Evolutionary conservation across 2,329 filamentous ascomycete species (phyloP).

Genomic region (Pezicula carpinea): DNA sequence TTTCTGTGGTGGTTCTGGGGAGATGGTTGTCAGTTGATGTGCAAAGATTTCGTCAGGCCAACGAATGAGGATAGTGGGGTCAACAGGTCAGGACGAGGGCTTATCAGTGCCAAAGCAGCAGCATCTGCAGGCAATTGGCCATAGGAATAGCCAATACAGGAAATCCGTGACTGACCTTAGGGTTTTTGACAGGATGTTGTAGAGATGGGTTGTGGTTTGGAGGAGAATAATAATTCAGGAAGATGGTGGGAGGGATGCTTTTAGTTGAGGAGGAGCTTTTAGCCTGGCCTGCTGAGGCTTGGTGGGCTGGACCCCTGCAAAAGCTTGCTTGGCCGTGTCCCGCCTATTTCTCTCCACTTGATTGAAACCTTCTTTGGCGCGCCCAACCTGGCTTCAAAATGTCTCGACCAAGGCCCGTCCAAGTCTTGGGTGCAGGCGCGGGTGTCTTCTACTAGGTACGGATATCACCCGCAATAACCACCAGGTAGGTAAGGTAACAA

Average conservation of each 20-base stretch:
- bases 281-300: neutral
- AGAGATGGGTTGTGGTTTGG: neutral
- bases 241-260: neutral
- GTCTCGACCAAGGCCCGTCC: neutral
- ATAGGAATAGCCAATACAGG: too few relatives aligned
- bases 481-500: too few relatives aligned
- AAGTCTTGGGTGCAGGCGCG: neutral
- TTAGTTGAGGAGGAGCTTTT: neutral
- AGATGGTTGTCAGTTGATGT: constrained; percentile 16
- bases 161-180: neutral
- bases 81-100: neutral
- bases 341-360: too few relatives aligned
- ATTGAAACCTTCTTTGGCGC: constrained; percentile 1
- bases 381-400: neutral
- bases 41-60: constrained; percentile 8
- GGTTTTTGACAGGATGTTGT: neutral
- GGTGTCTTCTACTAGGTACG: too few relatives aligned
- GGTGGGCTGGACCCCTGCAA: neutral
- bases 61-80: constrained; percentile 14
- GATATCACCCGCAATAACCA: too few relatives aligned
- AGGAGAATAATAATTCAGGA: neutral
- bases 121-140: neutral
- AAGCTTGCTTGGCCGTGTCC: neutral
- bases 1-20: constrained; percentile 4
- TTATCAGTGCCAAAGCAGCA: neutral